Conservation (phyloP, 768 basidiomycete genomes). For the Kockovaella imperatae region DNA sequence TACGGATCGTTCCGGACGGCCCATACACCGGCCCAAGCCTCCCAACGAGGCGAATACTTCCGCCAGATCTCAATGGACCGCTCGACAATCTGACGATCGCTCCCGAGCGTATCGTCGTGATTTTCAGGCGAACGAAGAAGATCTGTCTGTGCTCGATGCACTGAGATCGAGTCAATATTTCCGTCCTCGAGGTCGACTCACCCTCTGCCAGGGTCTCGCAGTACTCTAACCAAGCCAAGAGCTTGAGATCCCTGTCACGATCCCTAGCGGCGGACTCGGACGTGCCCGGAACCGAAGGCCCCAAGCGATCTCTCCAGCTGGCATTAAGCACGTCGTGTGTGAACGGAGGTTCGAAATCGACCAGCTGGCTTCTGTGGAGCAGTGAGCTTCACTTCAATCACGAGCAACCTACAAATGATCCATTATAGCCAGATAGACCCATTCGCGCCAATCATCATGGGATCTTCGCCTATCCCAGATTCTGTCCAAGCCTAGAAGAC, state of each 20-base stretch:
- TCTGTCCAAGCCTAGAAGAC: slow-evolving; percentile 17
- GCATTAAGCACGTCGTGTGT: slow-evolving; percentile 15
- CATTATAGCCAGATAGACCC: slow-evolving; percentile 37
- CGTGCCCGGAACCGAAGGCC: background rate
- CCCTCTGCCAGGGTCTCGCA: slow-evolving; percentile 34
- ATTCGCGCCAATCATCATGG: slow-evolving; percentile 41
- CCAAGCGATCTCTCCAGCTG: slow-evolving; percentile 26
- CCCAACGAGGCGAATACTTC: slow-evolving; percentile 18
- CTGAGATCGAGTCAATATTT: background rate
- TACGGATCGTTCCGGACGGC: slow-evolving; percentile 31
- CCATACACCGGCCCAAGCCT: slow-evolving; percentile 27
- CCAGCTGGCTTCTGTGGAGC: slow-evolving; percentile 19
- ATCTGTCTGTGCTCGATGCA: background rate
- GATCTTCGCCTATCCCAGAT: slow-evolving; percentile 7
- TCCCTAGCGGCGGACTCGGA: slow-evolving; percentile 17
- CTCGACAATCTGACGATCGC: background rate
- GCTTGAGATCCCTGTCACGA: slow-evolving; percentile 37
- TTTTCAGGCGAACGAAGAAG: no score
- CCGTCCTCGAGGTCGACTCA: no score
- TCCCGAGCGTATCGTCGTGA: background rate
- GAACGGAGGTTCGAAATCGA: slow-evolving; percentile 21
- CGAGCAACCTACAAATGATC: slow-evolving; percentile 23
- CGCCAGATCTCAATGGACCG: slow-evolving; percentile 13
- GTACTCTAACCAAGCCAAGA: slow-evolving; percentile 42
- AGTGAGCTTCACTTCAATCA: background rate